Evolutionary conservation across 2,329 filamentous ascomycete genomes (phyloP).

Genomic region (Talaromyces sp.): DNA sequence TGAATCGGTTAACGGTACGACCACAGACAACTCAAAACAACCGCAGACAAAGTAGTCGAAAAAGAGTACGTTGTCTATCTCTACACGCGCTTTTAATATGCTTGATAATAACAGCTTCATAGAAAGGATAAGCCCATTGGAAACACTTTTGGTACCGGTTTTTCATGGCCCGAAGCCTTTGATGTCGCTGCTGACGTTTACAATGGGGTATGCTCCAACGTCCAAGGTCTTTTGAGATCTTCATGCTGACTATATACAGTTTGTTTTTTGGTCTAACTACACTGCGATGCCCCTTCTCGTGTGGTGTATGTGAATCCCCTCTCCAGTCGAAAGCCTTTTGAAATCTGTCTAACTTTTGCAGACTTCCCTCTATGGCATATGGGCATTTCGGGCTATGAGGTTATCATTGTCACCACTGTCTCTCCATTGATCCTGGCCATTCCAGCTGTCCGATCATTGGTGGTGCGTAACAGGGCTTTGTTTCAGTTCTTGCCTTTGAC

Average conservation of each 20-base stretch:
- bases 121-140: constrained; percentile 74
- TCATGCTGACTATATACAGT: constrained; percentile 53
- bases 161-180: constrained; percentile 70
- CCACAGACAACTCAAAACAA: constrained; percentile 50
- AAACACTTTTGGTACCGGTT: constrained; percentile 66
- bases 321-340: too few species aligned
- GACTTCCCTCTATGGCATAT: constrained; percentile 98
- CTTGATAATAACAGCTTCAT: constrained; percentile 23
- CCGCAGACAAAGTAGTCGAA: constrained; percentile 54
- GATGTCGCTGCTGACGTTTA: constrained; percentile 87
- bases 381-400: constrained; percentile 96
- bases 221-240: neutral
- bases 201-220: constrained; percentile 65
- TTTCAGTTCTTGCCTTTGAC: constrained; percentile 74
- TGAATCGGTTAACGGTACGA: constrained; percentile 33
- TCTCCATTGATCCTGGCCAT: constrained; percentile 77
- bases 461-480: constrained; percentile 65
- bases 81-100: neutral
- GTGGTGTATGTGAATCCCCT: constrained; percentile 69
- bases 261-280: constrained; percentile 91
- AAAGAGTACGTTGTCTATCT: constrained; percentile 62
- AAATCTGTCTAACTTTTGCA: constrained; percentile 35
- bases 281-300: constrained; percentile 85
- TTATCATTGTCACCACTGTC: constrained; percentile 77
- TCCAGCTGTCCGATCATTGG: constrained; percentile 63